phyloP scores from a whole-genome alignment of 192 early-diverging fungal genomes.

The Coemansia furcata region DNA sequence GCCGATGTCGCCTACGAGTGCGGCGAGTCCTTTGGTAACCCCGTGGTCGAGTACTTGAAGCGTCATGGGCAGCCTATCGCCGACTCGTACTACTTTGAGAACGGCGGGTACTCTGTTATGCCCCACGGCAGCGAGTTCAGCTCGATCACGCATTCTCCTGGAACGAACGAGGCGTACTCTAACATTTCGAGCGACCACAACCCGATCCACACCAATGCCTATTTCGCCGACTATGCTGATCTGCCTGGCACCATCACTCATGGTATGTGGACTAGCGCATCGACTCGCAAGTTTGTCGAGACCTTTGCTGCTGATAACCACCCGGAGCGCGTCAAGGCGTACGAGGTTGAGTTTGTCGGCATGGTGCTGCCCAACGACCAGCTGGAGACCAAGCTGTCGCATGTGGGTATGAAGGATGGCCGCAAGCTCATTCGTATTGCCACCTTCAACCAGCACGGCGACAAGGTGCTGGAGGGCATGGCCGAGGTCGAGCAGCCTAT shows the following conservation, averaged over 20 bases:
- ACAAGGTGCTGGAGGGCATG: slow-evolving; percentile 75
- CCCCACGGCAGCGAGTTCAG: slow-evolving; percentile 80
- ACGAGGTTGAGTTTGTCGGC: slow-evolving; percentile 84
- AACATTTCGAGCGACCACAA: slow-evolving; percentile 88
- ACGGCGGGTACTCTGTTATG: slow-evolving; percentile 74
- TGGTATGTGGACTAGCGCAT: slow-evolving; percentile 97
- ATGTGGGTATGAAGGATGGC: slow-evolving; percentile 96
- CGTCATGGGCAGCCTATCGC: slow-evolving; percentile 83
- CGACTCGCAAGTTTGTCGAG: slow-evolving; percentile 95
- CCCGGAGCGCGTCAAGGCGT: slow-evolving; percentile 84
- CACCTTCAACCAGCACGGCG: slow-evolving; percentile 82
- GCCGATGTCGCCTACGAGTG: slow-evolving; percentile 76
- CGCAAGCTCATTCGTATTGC: slow-evolving; percentile 92
- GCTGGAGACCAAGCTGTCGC: slow-evolving; percentile 86
- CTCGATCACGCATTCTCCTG: slow-evolving; percentile 82
- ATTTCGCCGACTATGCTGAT: slow-evolving; percentile 87
- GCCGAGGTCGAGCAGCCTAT: slow-evolving; percentile 93
- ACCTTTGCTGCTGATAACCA: slow-evolving; percentile 93
- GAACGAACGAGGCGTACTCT: slow-evolving; percentile 87
- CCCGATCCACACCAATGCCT: slow-evolving; percentile 95
- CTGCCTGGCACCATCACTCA: slow-evolving; percentile 96
- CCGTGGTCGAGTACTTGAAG: slow-evolving; percentile 85
- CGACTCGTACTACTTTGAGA: slow-evolving; percentile 84
- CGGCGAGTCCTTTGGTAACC: slow-evolving; percentile 78
- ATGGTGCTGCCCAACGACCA: slow-evolving; percentile 94